Evolutionary conservation across 1,139 yeast genomes (phyloP).

Genomic region (Yamadazyma jaroonii): DNA sequence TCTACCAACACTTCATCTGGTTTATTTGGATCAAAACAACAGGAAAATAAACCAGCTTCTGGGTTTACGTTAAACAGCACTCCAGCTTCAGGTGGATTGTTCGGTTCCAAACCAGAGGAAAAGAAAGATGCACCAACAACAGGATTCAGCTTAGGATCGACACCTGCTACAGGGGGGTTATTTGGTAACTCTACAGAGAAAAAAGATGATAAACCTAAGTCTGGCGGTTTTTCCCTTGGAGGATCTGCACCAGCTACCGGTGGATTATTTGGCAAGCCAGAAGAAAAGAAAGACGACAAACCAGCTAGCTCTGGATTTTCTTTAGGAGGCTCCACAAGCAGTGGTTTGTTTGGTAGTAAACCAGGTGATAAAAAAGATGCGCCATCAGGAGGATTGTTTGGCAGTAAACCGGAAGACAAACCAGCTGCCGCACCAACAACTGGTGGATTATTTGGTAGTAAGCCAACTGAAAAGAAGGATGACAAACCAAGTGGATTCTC

Average conservation of each 20-base stretch:
- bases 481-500: slow-evolving; percentile 10
- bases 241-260: slow-evolving; percentile 13
- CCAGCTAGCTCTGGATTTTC: neutral
- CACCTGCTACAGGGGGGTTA: slow-evolving; percentile 11
- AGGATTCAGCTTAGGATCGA: slow-evolving; percentile 12
- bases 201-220: slow-evolving; percentile 11
- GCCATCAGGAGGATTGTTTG: slow-evolving; percentile 13
- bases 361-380: slow-evolving; percentile 6
- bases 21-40: slow-evolving; percentile 12
- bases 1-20: slow-evolving; percentile 9
- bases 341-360: slow-evolving; percentile 15
- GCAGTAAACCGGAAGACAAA: slow-evolving; percentile 15
- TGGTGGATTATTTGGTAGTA: slow-evolving; percentile 21
- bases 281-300: slow-evolving; percentile 1
- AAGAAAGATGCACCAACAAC: slow-evolving; percentile 10
- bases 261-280: slow-evolving; percentile 4
- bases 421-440: slow-evolving; percentile 14
- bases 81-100: slow-evolving; percentile 12
- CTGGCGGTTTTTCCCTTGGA: slow-evolving; percentile 5
- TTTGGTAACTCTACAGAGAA: slow-evolving; percentile 22
- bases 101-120: slow-evolving; percentile 19
- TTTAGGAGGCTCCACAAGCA: slow-evolving; percentile 6
- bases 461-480: slow-evolving; percentile 19
- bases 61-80: slow-evolving; percentile 13
- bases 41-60: slow-evolving; percentile 20